Evolutionary conservation across 2,329 filamentous ascomycete genomes (phyloP), one percentile per base, ranked within the genome.

Genomic region (Samsoniella hepiali): DNA sequence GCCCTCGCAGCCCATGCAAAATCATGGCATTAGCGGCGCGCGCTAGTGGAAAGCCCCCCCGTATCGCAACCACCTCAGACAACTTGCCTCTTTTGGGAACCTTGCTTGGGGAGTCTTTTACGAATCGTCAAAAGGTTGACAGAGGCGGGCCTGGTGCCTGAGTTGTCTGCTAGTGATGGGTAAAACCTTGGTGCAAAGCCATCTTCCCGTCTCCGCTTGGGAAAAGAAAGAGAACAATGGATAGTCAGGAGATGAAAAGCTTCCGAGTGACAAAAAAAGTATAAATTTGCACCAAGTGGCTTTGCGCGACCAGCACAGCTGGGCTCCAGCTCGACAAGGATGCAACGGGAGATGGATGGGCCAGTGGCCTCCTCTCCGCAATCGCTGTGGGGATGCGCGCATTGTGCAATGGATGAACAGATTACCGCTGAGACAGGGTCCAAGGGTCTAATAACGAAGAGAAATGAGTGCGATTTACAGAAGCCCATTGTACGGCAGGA

Each of bases 261-360:
- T 50, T 22, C 22, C 22, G 22, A 22, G 22, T 22, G 22, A 22
- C 22, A 22, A 22, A 22, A 45, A 61, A 61, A 45, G 38, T 31
- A 44, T 44, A 61, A 61, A 61, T 45, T 22, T 40, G n/a, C 38
- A 27, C 58, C 36, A 54, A 17, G 34, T 31, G 29, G 36, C 40
- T 45, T 45, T 57, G 32, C 57, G 22, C 34, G 32, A 31, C 57
- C 47, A 36, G 47, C 49, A 38, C 47, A 44, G 54, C 54, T 61
- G 58, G 58, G 27, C 58, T 61, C 58, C 58, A 61, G 58, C 58
- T 61, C n/a, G 49, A 61, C 58, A 45, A 45, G 58, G 58, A 40
- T 61, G 27, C 15, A 2, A 31, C 49, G 47, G 58, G 58, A 61
- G 58, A 54, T 61, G 49, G 22, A 22, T 22, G 22, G 22, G 22